phyloP scores from a whole-genome alignment of 1,284 basidiomycete species.

The Ceratobasidium papillatum region DNA sequence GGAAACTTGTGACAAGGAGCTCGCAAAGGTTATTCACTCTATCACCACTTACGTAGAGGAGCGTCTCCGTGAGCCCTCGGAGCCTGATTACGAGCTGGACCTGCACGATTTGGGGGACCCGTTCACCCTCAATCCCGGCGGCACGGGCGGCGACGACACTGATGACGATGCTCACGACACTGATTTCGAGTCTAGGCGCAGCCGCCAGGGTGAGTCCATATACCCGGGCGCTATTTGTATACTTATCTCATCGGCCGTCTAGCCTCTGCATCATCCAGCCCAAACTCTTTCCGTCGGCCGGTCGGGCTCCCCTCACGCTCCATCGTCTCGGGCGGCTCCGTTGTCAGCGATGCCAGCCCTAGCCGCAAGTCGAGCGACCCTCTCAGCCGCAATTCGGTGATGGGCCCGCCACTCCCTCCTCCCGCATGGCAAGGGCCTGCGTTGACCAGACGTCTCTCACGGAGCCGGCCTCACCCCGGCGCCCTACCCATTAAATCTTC shows the following conservation, averaged over 20 bases:
- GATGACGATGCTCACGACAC: constrained; percentile 64
- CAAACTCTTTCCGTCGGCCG: constrained; percentile 71
- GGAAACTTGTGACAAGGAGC: constrained; percentile 93
- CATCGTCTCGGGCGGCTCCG: constrained; percentile 16
- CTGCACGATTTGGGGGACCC: constrained; percentile 55
- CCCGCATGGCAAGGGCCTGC: constrained; percentile 56
- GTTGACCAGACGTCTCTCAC: constrained; percentile 67
- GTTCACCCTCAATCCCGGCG: constrained; percentile 30
- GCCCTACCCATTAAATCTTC: constrained; percentile 71
- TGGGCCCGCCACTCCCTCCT: constrained; percentile 50
- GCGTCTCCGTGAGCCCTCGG: constrained; percentile 71
- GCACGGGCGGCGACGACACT: constrained; percentile 71
- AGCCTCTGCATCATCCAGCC: constrained; percentile 72
- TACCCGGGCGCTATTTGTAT: constrained; percentile 52
- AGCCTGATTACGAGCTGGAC: constrained; percentile 43
- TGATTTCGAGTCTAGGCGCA: constrained; percentile 36
- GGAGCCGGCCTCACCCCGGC: constrained; percentile 77
- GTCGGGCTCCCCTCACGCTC: constrained; percentile 59
- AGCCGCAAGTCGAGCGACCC: constrained; percentile 43
- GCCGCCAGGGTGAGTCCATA: constrained; percentile 42
- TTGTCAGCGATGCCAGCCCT: constrained; percentile 25
- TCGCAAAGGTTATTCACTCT: constrained; percentile 89
- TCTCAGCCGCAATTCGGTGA: constrained; percentile 46
- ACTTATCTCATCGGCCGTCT: constrained; percentile 62
- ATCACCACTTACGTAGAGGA: constrained; percentile 96